Conservation (phyloP, 2,329 filamentous ascomycete genomes). For the Aspergillus fischeri region DNA sequence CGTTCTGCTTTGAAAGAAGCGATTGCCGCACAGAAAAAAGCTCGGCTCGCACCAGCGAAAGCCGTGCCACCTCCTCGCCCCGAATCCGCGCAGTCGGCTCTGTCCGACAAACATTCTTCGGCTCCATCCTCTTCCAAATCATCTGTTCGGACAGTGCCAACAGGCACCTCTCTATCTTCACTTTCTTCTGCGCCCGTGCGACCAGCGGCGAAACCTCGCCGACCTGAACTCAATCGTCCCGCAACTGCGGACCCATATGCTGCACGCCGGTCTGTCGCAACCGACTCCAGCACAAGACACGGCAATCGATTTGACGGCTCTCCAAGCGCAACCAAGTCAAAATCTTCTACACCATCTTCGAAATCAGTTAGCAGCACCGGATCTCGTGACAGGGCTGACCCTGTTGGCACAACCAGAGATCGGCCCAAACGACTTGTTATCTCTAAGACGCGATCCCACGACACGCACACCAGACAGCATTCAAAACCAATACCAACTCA, state of each 20-base stretch:
- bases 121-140: conserved; percentile 30
- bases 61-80: conserved; percentile 47
- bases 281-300: conserved; percentile 44
- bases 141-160: conserved; percentile 33
- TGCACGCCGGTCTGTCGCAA: conserved; percentile 46
- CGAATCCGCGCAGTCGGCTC: conserved; percentile 54
- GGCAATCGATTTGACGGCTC: conserved; percentile 22
- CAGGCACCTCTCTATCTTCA: conserved; percentile 34
- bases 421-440: conserved; percentile 31
- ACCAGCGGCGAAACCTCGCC: conserved; percentile 35
- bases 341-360: conserved; percentile 29
- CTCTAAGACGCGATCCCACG: conserved; percentile 25
- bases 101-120: conserved; percentile 40
- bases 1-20: conserved; percentile 68
- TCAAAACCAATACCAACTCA: conserved; percentile 18
- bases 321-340: conserved; percentile 22
- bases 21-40: conserved; percentile 76
- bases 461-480: conserved; percentile 11
- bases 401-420: conserved; percentile 22
- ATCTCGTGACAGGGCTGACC: conserved; percentile 30
- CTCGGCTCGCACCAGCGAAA: conserved; percentile 39
- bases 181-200: conserved; percentile 59
- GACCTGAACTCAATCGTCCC: conserved; percentile 34
- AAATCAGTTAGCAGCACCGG: conserved; percentile 27
- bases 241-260: conserved; percentile 33